These are phyloP conservation scores for Penicillium pulvis DNA, from an alignment of 495 filamentous ascomycete genomes.

Conservation along the genomic window DNA sequence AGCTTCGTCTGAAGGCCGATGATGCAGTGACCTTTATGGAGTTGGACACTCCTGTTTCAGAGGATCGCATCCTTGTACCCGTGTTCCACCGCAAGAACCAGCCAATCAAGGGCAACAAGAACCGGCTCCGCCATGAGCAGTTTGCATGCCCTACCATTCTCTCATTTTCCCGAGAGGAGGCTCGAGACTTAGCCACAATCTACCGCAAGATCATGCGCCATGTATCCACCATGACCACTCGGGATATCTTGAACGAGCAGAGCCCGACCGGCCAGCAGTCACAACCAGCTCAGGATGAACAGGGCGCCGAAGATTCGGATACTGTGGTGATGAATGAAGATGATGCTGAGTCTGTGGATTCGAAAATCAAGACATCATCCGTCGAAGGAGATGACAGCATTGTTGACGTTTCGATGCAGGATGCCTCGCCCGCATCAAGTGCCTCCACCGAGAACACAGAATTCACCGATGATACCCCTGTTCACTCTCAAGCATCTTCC, in stretches of 20 bases:
- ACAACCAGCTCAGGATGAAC: conserved; percentile 20
- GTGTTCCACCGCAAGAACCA: conserved; percentile 65
- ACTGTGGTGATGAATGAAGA: conserved; percentile 71
- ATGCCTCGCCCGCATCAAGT: conserved; percentile 45
- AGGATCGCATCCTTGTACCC: conserved; percentile 75
- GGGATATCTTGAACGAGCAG: conserved; percentile 56
- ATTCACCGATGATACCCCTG: conserved; percentile 5
- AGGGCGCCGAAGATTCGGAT: conserved; percentile 65
- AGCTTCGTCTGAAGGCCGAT: conserved; percentile 59
- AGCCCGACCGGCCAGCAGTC: conserved; percentile 7
- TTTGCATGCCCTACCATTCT: conserved; percentile 64
- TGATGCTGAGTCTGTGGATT: conserved; percentile 70
- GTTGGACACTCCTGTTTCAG: conserved; percentile 63
- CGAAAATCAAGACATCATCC: conserved; percentile 70
- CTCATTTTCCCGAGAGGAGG: conserved; percentile 61
- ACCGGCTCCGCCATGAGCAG: conserved; percentile 40
- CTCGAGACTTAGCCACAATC: conserved; percentile 59
- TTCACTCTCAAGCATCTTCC: conserved; percentile 42
- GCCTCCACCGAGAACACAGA: conserved; percentile 24
- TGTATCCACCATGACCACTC: conserved; percentile 62
- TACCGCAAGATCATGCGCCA: conserved; percentile 61
- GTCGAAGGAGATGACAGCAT: conserved; percentile 89
- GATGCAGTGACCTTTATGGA: conserved; percentile 80
- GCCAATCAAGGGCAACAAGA: conserved; percentile 21
- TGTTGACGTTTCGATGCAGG: conserved; percentile 86